These are phyloP conservation scores for Neofusicoccum sp. DNA, from an alignment of 2,329 filamentous ascomycete genomes.

Conservation along the genomic window DNA sequence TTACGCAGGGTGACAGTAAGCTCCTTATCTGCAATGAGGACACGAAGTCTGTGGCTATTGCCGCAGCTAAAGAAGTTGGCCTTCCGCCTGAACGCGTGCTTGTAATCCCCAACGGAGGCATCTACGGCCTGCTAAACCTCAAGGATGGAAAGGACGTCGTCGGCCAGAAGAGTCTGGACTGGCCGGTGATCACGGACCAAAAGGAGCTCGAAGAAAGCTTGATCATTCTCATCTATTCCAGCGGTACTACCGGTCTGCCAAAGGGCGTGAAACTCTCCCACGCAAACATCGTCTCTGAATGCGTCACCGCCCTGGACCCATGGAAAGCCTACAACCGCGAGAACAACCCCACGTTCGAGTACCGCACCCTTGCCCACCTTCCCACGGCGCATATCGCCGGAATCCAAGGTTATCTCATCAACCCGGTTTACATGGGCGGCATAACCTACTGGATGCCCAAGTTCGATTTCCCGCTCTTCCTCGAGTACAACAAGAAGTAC, in stretches of 20 bases:
- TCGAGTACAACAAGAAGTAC: constrained; percentile 52
- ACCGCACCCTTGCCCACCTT: constrained; percentile 46
- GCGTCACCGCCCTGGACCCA: constrained; percentile 27
- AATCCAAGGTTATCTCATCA: constrained; percentile 48
- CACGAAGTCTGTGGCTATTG: constrained; percentile 47
- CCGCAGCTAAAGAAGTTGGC: constrained; percentile 51
- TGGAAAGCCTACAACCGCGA: constrained; percentile 29
- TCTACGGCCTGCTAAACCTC: constrained; percentile 35
- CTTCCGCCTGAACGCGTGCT: constrained; percentile 50
- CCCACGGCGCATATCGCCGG: constrained; percentile 50
- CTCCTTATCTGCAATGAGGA: constrained; percentile 50
- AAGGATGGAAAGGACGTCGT: constrained; percentile 33
- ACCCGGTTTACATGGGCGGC: constrained; percentile 42
- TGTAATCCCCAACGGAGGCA: constrained; percentile 46
- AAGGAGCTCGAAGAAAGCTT: constrained; percentile 43
- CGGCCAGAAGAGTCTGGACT: constrained; percentile 45
- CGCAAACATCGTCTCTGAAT: constrained; percentile 43
- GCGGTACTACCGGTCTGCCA: constrained; percentile 44
- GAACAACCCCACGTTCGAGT: constrained; percentile 31
- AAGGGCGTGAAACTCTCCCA: constrained; percentile 48
- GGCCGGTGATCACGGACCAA: constrained; percentile 55
- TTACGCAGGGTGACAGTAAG: constrained; percentile 43
- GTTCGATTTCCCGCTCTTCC: constrained; percentile 58
- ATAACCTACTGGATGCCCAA: constrained; percentile 61
- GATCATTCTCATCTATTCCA: constrained; percentile 28